A percentile compares a stretch with the other conserved stretches of the same genome.
phyloP scores from a whole-genome alignment of 2,329 filamentous ascomycete genomes.

The Aureobasidium vineae region DNA sequence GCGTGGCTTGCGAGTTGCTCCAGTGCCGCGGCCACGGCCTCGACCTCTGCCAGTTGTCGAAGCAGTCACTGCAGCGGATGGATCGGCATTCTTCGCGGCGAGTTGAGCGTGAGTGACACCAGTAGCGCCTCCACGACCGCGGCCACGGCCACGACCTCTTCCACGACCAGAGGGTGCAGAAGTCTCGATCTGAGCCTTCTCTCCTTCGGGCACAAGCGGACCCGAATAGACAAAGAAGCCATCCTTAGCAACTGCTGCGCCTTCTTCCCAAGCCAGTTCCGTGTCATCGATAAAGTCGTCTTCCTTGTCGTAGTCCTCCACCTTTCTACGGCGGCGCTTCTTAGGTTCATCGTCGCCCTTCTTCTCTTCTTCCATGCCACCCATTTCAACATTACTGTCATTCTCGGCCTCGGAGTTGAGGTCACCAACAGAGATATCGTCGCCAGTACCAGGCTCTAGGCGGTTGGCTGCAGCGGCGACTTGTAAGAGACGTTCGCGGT shows the following conservation, averaged over 20 bases:
- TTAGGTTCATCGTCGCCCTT: constrained; percentile 67
- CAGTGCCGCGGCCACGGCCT: constrained; percentile 70
- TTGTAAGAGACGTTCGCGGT: constrained; percentile 80
- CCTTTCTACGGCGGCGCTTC: constrained; percentile 71
- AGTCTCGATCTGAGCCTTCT: constrained; percentile 67
- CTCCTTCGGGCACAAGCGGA: constrained; percentile 80
- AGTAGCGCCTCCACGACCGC: constrained; percentile 51
- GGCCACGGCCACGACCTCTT: constrained; percentile 60
- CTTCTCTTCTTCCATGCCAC: constrained; percentile 61
- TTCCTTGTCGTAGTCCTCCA: constrained; percentile 65
- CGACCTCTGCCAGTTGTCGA: constrained; percentile 45
- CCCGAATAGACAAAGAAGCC: constrained; percentile 98
- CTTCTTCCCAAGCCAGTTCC: constrained; percentile 91
- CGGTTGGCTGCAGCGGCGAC: constrained; percentile 87
- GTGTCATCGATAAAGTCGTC: constrained; percentile 82
- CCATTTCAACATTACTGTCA: constrained; percentile 87
- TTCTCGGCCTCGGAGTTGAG: constrained; percentile 56
- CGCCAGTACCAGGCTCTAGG: constrained; percentile 66
- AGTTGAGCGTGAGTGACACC: constrained; percentile 36
- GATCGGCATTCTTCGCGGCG: constrained; percentile 31
- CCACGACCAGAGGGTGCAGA: constrained; percentile 26
- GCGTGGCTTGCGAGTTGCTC: constrained; percentile 74
- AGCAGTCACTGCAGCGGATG: constrained; percentile 28
- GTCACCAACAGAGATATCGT: constrained; percentile 68
- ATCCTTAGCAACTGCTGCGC: constrained; percentile 89